A percentile compares a stretch with the other conserved stretches of the same genome.
Evolutionary conservation across 1,284 basidiomycete genomes (phyloP).

Genomic region (Peniophora sp.): DNA sequence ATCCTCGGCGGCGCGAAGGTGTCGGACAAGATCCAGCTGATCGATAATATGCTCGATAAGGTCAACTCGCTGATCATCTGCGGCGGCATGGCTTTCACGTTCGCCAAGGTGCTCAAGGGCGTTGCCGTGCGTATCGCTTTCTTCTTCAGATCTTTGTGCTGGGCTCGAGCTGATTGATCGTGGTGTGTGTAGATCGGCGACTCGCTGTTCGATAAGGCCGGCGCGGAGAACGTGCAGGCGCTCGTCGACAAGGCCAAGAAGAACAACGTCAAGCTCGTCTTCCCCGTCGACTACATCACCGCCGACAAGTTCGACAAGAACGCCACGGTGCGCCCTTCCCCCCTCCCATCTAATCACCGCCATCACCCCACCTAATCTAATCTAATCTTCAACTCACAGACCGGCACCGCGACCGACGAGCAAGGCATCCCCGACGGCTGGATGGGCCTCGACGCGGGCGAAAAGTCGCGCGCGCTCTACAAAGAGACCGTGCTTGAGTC

Average conservation of each 20-base stretch:
- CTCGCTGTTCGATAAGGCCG: constrained; percentile 90
- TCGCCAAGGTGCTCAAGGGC: constrained; percentile 90
- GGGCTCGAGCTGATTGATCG: constrained; percentile 4
- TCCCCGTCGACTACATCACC: constrained; percentile 93
- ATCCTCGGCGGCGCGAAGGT: constrained; percentile 99
- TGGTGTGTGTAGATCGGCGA: constrained; percentile 85
- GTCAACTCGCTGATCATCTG: constrained; percentile 96
- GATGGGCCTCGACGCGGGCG: constrained; percentile 92
- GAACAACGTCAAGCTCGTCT: constrained; percentile 92
- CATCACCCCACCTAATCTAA: constrained; percentile 1
- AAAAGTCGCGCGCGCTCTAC: constrained; percentile 78
- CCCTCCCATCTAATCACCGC: neutral
- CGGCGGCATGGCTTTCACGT: constrained; percentile 99
- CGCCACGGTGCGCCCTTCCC: constrained; percentile 52
- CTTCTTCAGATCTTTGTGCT: constrained; percentile 5
- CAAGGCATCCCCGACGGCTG: constrained; percentile 89
- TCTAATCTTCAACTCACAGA: constrained; percentile 30
- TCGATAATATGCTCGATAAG: constrained; percentile 99
- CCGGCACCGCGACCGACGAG: constrained; percentile 68
- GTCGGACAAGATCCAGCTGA: constrained; percentile 97
- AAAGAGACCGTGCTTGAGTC: constrained; percentile 74
- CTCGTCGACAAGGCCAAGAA: constrained; percentile 91
- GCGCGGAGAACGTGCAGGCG: constrained; percentile 79
- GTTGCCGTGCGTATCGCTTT: constrained; percentile 43
- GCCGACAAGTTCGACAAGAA: constrained; percentile 95